These are phyloP conservation scores for Luvunga scandens DNA, from an alignment of 345 rosid species.

Conservation along the genomic window DNA sequence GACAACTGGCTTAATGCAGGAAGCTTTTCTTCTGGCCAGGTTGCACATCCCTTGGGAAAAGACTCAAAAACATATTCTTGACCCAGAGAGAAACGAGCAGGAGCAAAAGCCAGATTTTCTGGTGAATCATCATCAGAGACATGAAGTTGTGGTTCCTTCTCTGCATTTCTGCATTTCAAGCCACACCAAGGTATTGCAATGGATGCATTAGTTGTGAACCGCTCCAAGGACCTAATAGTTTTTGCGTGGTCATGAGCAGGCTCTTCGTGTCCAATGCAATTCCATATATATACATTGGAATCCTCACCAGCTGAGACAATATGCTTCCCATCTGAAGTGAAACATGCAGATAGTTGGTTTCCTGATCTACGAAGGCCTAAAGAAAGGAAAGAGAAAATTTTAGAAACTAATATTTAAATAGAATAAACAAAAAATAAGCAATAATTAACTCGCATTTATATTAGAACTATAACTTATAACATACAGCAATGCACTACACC, in stretches of 20 bases:
- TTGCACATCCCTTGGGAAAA: slow-evolving; percentile 79
- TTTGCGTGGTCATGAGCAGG: slow-evolving; percentile 32
- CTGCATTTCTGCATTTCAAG: slow-evolving; percentile 26
- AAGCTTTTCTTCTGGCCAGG: slow-evolving; percentile 98
- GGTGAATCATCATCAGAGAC: slow-evolving; percentile 19
- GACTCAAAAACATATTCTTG: slow-evolving; percentile 60
- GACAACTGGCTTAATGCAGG: slow-evolving; percentile 41
- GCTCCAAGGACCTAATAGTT: slow-evolving; percentile 62
- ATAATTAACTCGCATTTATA: neutral
- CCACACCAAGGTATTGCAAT: slow-evolving; percentile 88
- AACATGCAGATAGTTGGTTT: slow-evolving; percentile 61
- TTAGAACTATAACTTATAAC: neutral
- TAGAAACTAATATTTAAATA: slow-evolving; percentile 2
- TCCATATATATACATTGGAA: slow-evolving; percentile 79
- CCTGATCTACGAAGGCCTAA: slow-evolving; percentile 56
- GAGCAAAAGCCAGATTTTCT: slow-evolving; percentile 38
- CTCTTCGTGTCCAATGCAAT: slow-evolving; percentile 37
- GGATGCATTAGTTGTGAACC: slow-evolving; percentile 69
- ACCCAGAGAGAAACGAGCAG: slow-evolving; percentile 53
- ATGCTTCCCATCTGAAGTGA: slow-evolving; percentile 78
- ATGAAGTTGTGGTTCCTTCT: slow-evolving; percentile 25
- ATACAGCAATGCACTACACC: neutral
- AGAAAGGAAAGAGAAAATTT: slow-evolving; percentile 1
- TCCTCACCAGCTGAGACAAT: slow-evolving; percentile 82
- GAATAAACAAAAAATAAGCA: neutral